These are phyloP conservation scores for Echites panduratus DNA, from an alignment of 257 asterid species.

Conservation along the genomic window DNA sequence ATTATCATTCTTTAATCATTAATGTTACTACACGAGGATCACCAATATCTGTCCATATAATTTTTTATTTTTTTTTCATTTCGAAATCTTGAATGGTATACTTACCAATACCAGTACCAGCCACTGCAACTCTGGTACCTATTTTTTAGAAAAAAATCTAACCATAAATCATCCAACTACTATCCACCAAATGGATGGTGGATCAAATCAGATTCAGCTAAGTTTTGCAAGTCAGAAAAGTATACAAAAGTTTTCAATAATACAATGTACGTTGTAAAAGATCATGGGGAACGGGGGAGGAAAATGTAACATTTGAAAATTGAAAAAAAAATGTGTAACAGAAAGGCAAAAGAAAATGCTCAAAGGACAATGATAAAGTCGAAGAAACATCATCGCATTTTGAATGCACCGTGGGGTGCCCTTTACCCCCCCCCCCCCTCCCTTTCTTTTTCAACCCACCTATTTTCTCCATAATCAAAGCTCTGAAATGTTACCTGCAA, in stretches of 20 bases:
- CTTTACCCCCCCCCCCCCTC: neutral
- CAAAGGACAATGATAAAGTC: slow-evolving; percentile 39
- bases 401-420: slow-evolving; percentile 12
- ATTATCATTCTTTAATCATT: too few relatives aligned
- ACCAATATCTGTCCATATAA: too few relatives aligned
- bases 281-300: neutral
- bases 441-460: too few relatives aligned
- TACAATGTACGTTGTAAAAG: too few relatives aligned
- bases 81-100: slow-evolving; percentile 7
- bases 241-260: neutral
- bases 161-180: slow-evolving; percentile 1
- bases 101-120: slow-evolving; percentile 14
- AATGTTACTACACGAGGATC: too few relatives aligned
- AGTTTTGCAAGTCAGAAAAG: neutral
- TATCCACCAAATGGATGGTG: slow-evolving; percentile 37
- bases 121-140: neutral
- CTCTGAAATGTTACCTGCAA: slow-evolving; percentile 1
- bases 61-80: neutral
- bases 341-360: slow-evolving; percentile 20
- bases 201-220: slow-evolving; percentile 32
- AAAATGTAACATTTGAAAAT: slow-evolving; percentile 8
- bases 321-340: slow-evolving; percentile 36
- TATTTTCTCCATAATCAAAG: neutral
- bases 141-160: neutral
- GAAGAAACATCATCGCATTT: slow-evolving; percentile 17